Conservation (phyloP, 495 filamentous ascomycete species). For the Aspergillus egyptiacus region DNA sequence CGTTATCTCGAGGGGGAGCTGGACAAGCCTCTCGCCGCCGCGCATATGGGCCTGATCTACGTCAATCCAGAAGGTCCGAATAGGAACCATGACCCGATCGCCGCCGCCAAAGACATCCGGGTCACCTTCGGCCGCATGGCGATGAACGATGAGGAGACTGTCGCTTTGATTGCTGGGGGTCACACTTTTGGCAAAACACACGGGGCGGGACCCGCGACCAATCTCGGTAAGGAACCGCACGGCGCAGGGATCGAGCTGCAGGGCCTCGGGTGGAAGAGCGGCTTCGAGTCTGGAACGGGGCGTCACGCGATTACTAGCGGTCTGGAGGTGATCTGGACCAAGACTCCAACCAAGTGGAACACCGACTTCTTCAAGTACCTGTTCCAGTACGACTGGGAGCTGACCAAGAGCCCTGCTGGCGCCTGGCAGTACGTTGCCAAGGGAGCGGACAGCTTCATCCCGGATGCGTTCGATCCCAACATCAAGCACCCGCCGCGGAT, state of each 20-base stretch:
- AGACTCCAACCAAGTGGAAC: slow-evolving; percentile 62
- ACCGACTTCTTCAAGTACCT: slow-evolving; percentile 64
- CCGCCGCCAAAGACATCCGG: slow-evolving; percentile 63
- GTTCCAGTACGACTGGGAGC: slow-evolving; percentile 71
- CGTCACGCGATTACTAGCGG: slow-evolving; percentile 64
- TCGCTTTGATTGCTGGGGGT: slow-evolving; percentile 67
- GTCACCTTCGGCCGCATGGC: slow-evolving; percentile 68
- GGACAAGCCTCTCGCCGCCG: slow-evolving; percentile 57
- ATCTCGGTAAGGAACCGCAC: slow-evolving; percentile 59
- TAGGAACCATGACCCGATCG: slow-evolving; percentile 58
- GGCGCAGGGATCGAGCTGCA: slow-evolving; percentile 55
- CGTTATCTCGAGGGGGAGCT: slow-evolving; percentile 56
- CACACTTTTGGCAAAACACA: slow-evolving; percentile 73
- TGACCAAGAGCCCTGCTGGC: slow-evolving; percentile 64
- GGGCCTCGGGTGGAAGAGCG: slow-evolving; percentile 62
- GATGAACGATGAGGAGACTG: slow-evolving; percentile 74
- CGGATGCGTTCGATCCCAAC: slow-evolving; percentile 57
- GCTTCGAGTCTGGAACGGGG: slow-evolving; percentile 53
- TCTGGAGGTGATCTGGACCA: slow-evolving; percentile 69
- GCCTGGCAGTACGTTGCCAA: slow-evolving; percentile 71
- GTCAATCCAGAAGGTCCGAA: slow-evolving; percentile 74
- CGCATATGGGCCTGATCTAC: slow-evolving; percentile 71
- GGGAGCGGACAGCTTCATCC: slow-evolving; percentile 56
- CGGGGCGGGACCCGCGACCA: slow-evolving; percentile 53
- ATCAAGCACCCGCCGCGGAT: slow-evolving; percentile 63